phyloP scores from a whole-genome alignment of 768 basidiomycete species.

The Naganishia vishniacii region DNA sequence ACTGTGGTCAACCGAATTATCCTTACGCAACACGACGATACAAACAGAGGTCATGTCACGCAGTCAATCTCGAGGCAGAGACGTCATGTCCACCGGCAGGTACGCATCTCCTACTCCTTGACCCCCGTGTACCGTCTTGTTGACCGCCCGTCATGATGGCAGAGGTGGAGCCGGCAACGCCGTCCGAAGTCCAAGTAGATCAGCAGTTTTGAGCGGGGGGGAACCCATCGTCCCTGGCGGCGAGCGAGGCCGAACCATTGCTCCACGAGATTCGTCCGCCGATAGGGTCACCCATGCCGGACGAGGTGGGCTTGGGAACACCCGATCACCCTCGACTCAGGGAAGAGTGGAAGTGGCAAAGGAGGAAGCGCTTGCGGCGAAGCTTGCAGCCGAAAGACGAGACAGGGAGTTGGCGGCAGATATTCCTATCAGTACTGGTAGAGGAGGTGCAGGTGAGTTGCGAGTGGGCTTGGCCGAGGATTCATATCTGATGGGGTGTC shows the following conservation, averaged over 20 bases:
- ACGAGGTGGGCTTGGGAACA: conserved; percentile 78
- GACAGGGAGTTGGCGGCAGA: conserved; percentile 37
- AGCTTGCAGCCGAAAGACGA: conserved; percentile 37
- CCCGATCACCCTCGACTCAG: conserved; percentile 57
- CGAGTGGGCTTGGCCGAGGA: neutral
- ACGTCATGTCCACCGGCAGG: conserved; percentile 29
- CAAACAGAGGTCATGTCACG: conserved; percentile 18
- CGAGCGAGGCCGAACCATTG: conserved; percentile 36
- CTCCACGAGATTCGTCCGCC: neutral
- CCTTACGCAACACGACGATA: neutral
- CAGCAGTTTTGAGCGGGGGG: conserved; percentile 30
- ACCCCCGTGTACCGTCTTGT: too few species aligned
- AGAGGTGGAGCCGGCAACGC: conserved; percentile 45
- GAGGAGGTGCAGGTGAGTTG: conserved; percentile 44
- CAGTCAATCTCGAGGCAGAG: conserved; percentile 31
- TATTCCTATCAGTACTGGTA: conserved; percentile 42
- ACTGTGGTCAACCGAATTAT: neutral
- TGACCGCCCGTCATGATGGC: conserved; percentile 11
- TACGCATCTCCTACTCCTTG: too few species aligned
- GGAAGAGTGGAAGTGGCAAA: conserved; percentile 31
- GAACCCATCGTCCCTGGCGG: conserved; percentile 31
- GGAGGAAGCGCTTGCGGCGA: conserved; percentile 41
- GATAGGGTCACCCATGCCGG: conserved; percentile 53
- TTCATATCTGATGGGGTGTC: neutral
- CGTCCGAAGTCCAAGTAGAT: conserved; percentile 38